Evolutionary conservation across 2,329 filamentous ascomycete genomes (phyloP), one percentile per base, ranked within the genome.

Genomic region (Botrytis tulipae): DNA sequence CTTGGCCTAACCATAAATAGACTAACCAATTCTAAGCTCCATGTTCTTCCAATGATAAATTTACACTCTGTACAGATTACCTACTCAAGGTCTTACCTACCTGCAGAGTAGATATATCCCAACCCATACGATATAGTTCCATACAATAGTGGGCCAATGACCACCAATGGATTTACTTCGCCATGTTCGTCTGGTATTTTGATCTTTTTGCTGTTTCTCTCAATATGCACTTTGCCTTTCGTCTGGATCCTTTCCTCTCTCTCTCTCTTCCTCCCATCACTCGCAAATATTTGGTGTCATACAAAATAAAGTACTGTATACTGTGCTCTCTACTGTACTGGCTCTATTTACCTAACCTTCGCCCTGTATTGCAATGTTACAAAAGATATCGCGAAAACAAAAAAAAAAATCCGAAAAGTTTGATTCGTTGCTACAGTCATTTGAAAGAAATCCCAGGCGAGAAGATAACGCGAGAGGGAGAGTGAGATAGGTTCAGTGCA

Each of bases 121-220:
- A 40, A 40, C 16, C 35, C 60, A 62, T 62, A 42, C 18, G 40
- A 62, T 18, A n/a, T 18, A 62, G 42, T n/a, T 57, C 51, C 51
- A 25, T 40, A 42, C 3, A 40, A 32, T 6, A 40, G 14, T 25
- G 22, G 25, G 37, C 16, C 37, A 62, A 40, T 62, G 12, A 29
- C 25, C 7, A 44, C 14, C 14, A 12, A 63, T 29, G 37, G 61
- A 29, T 63, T 42, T 44, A 63, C 61, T 63, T 63, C 37, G 62
- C 62, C 62, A 54, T 51, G 65, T 68, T 68, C 65, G 22, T 68
- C 65, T 68, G 65, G 20, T 68, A 68, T 51, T 40, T 54, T 40
- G 32, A 67, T 67, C 35, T 66, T n/a, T 25, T 42, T 22, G 35
- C 46, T n/a, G 46, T 68, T 51, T 67, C 46, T 68, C 32, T 40